Evolutionary conservation across 768 basidiomycete genomes (phyloP).

Genomic region (Phlebiopsis flavidoalba): DNA sequence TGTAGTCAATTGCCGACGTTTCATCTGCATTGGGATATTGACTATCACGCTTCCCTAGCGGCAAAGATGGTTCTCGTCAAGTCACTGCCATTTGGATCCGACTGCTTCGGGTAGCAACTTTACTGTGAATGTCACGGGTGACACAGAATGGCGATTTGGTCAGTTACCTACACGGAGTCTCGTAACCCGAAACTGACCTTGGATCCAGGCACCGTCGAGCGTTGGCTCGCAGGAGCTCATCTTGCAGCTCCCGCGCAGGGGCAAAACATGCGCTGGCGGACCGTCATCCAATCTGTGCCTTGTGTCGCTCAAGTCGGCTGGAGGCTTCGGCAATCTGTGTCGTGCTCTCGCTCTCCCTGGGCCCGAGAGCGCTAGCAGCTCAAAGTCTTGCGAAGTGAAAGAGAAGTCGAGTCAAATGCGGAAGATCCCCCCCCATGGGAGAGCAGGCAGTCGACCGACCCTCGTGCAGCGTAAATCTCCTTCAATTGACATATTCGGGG

Average conservation of each 20-base stretch:
- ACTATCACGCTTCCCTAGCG: constrained; percentile 20
- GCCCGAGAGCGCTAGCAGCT: constrained; percentile 11
- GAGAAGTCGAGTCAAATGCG: not conserved
- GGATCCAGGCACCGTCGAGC: constrained; percentile 31
- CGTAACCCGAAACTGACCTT: not conserved
- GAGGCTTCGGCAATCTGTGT: constrained; percentile 52
- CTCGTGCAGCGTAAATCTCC: constrained; percentile 1
- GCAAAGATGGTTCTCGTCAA: constrained; percentile 42
- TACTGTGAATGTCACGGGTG: constrained; percentile 30
- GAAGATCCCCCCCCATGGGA: too few species aligned
- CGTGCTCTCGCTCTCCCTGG: constrained; percentile 29
- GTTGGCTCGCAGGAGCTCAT: constrained; percentile 35
- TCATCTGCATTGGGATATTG: not conserved
- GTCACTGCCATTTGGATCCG: constrained; percentile 41
- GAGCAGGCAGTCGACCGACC: not conserved
- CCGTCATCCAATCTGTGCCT: constrained; percentile 37
- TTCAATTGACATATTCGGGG: too few species aligned
- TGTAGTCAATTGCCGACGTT: constrained; percentile 5
- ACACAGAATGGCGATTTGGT: constrained; percentile 44
- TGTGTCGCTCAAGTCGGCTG: constrained; percentile 43
- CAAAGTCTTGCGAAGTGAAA: not conserved
- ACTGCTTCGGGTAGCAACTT: constrained; percentile 29
- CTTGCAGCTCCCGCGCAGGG: constrained; percentile 40
- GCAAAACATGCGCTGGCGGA: constrained; percentile 43
- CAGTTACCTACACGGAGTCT: constrained; percentile 13